Evolutionary conservation across 371 early-diverging fungal species (phyloP).

Genomic region (Basidiobolus meristosporus): DNA sequence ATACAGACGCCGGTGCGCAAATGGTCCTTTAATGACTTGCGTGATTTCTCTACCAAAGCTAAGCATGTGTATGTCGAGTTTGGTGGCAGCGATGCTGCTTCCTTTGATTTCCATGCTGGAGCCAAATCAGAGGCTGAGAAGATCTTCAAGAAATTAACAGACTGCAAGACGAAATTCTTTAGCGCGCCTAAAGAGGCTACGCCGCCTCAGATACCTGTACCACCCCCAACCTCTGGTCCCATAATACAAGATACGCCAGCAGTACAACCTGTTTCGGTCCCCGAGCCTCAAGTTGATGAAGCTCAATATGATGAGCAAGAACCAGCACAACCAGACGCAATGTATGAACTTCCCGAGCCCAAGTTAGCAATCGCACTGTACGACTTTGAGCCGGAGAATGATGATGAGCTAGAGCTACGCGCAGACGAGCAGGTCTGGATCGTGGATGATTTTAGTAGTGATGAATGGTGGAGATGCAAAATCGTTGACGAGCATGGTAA

Average conservation of each 20-base stretch:
- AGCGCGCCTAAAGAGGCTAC: not conserved
- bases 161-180: conserved; percentile 24
- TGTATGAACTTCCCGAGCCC: conserved; percentile 11
- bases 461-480: conserved; percentile 53
- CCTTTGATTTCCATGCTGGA: conserved; percentile 41
- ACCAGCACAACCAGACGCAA: conserved; percentile 4
- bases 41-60: not conserved
- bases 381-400: conserved; percentile 47
- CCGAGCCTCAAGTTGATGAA: conserved; percentile 6
- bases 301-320: conserved; percentile 6
- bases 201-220: conserved; percentile 5
- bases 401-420: conserved; percentile 44
- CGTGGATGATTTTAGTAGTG: conserved; percentile 43
- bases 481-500: conserved; percentile 5
- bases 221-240: not conserved
- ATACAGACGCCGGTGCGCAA: not conserved
- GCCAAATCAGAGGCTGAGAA: conserved; percentile 48
- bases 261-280: conserved; percentile 2
- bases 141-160: conserved; percentile 32
- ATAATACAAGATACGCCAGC: not conserved
- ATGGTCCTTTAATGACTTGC: not conserved
- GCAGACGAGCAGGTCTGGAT: conserved; percentile 58
- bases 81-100: conserved; percentile 21
- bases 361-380: conserved; percentile 53
- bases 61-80: conserved; percentile 6